Evolutionary conservation across 371 early-diverging fungal species (phyloP), one percentile per base, ranked within the genome.

Genomic region (Rhizomucor pusillus): DNA sequence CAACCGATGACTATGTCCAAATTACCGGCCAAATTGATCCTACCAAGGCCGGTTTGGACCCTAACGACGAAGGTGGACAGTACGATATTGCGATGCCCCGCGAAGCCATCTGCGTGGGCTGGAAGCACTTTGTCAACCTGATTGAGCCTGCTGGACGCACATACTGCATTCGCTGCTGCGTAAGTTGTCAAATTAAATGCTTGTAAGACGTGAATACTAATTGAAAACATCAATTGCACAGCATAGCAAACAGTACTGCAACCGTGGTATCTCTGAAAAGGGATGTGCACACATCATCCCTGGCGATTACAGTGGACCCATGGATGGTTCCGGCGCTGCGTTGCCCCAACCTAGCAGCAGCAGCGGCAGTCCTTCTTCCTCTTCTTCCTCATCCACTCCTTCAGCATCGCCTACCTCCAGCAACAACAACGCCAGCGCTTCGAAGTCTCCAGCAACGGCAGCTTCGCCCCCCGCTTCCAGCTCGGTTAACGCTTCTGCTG

Each of bases 161-260:
- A 37, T 83, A 75, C 59, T 83, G 84, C 66, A 67, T 83, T 54
- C 79, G 84, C 47, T 82, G 80, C 61, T 84, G 85, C 57, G 73
- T 68, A 68, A 68, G 69, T 73, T 40, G 19, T 20, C n/a, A 43
- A 3, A 40, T 40, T 51, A 22, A 23, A 43, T 45, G 14, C 18
- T 5, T 43, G 6, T 46, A 35, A 33, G 20, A 13, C 54, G 9
- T 22, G n/a, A 4, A 23, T 33, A 46, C 24, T n/a, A 19, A 23
- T 37, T 34, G 48, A 24, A 37, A 35, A 43, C 16, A 22, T 22
- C 14, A 47, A 33, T 46, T 33, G 39, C 47, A 51, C 59, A 72
- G 65, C 71, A 71, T 36, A 62, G 69, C 47, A 54, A 62, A 25
- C 22, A 13, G 19, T 62, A 67, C 25, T 84, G 84, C 59, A 75